A percentile compares a stretch with the other conserved stretches of the same genome.
These are phyloP conservation scores for Elsinoe necatrix DNA, from an alignment of 2,329 filamentous ascomycete species.

Conservation along the genomic window DNA sequence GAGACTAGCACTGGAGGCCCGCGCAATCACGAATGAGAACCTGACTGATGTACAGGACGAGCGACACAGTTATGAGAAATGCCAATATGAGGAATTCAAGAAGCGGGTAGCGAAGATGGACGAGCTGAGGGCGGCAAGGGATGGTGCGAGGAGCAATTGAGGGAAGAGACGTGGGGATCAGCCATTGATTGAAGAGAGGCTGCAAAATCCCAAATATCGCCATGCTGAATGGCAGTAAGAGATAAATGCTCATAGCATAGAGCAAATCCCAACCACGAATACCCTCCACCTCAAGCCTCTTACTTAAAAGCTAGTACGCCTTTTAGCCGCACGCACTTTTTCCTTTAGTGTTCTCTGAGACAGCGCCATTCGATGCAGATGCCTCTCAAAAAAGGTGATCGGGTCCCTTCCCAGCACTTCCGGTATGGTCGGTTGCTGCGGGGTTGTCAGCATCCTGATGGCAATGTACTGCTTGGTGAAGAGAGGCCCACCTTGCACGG, in stretches of 20 bases:
- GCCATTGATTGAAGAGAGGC: not conserved
- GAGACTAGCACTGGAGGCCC: not conserved
- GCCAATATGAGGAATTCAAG: slow-evolving; percentile 98
- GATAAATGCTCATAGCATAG: not conserved
- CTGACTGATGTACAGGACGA: slow-evolving; percentile 58
- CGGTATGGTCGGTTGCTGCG: not conserved
- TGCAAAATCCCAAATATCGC: not conserved
- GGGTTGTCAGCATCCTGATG: not conserved
- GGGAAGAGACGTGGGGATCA: slow-evolving; percentile 2
- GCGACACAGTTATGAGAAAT: slow-evolving; percentile 97
- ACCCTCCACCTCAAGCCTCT: not conserved
- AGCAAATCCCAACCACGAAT: not conserved
- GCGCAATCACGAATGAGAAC: not conserved
- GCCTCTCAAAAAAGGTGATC: not conserved
- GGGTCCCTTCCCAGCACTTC: not conserved
- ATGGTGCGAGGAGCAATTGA: slow-evolving; percentile 75
- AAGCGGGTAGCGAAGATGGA: slow-evolving; percentile 98
- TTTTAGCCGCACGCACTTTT: not conserved
- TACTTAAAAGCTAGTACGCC: not conserved
- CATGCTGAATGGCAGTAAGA: not conserved
- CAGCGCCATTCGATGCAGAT: not conserved
- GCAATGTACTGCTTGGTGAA: not conserved
- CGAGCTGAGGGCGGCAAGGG: slow-evolving; percentile 80
- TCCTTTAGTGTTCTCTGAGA: slow-evolving; percentile 2
- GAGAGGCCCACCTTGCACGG: not conserved